Evolutionary conservation across 768 basidiomycete genomes (phyloP), one percentile per base, ranked within the genome.

Genomic region (Boletus tylopilopsis): DNA sequence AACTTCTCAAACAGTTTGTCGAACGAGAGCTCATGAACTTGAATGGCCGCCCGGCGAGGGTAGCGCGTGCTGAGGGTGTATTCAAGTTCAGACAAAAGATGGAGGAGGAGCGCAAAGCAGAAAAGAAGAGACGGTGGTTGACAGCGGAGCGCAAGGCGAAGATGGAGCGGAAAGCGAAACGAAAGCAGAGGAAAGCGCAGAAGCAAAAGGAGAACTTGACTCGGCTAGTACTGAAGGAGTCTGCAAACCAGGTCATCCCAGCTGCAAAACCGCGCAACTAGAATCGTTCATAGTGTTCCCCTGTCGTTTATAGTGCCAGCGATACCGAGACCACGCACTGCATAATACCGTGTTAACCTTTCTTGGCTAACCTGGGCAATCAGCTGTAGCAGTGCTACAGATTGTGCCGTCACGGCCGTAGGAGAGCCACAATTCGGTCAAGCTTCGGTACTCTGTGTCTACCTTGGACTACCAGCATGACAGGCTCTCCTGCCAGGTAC

Each of bases 1-100:
- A 68, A 18, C 69, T 86, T 46, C 71, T 85, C 40, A 71, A 75
- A 50, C 69, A 80, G 53, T 78, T 80, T 55, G 70, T 82, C 38
- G 64, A 71, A 6, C 74, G 78, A 42, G 84, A 83, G 46, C 62
- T 83, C 58, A 66, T 73, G 50, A 68, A 82, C 50, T 64, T 84
- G 56, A 75, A 79, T 45, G 85, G 84, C 21, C 81, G 87, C 34
- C 80, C 75, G 21, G 67, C 68, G 49, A 73, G 74, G 55, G 83
- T 85, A 51, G 87, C 85, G 3, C 79, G 75, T 37, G 83, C 84
- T 11, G 88, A 91, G 60, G 90, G 86, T 41, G 75, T 76, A 30
- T 90, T 80, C 73, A 87, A 83, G 67, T 91, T 81, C 78, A 75
- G 81, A 52, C 74, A 80, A 61, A 72, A 73, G 54, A 51, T 89